Base-by-base conservation (phyloP, 805 yeast genomes). In the Metschnikowia chrysomelidarum region DNA sequence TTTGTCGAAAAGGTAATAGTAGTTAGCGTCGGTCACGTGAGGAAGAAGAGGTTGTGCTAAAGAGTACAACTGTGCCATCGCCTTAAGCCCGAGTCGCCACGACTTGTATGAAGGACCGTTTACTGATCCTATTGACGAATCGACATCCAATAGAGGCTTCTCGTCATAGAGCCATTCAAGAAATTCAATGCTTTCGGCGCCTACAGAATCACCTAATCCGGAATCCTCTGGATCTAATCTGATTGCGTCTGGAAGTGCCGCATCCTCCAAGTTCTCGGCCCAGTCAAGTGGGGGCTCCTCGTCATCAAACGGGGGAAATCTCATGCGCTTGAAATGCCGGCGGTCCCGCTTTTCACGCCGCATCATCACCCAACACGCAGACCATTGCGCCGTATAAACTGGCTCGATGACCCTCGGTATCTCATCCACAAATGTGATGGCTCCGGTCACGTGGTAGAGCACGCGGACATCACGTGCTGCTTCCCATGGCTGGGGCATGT, bases 401-500 rank as follows among this genome's bases (percentile, higher is more conserved):
- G 97, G 96, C 52, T 86, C 95, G 12, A 87, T 82, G 4, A 93
- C 98, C 47, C 95, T 68, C 0, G 98, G 97, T 4, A 76, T 71
- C 55, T 93, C 98, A 56, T 91, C 82, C 14, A 93, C 96, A 68
- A 93, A 88, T 0, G 98, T 87, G 13, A 93, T 82, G 10, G 98
- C 97, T 17, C 98, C 98, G 0, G 93, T 78, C 14, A 75, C 73
- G 53, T 93, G 99, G 56, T 93, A 93, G 26, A 91, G 60, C 5
- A 91, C 98, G 39, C 75, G 78, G 15, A 93, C 98, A 27, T 85
- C 94, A 43, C 85, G 85, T 2, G 74, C 65, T 34, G 78, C 75
- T 57, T 93, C 98, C 99, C 99, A 93, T 1, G 99, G 99, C 56
- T 88, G 95, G 0, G 99, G 99, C 91, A 93, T 91, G 53, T 87